Conservation (phyloP, 768 basidiomycete genomes). For the Antrodiella citrinella region DNA sequence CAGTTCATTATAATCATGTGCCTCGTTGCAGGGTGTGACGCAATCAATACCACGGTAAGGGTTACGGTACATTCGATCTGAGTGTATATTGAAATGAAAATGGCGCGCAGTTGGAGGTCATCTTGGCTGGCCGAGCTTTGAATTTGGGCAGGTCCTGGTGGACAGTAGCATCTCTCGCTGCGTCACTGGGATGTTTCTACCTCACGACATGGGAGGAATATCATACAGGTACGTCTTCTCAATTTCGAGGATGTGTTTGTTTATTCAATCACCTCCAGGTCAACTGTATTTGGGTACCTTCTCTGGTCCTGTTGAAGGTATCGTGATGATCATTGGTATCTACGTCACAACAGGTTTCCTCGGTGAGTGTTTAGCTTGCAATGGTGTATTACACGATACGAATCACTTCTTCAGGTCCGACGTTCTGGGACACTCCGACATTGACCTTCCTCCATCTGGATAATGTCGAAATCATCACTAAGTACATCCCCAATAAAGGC, state of each 20-base stretch:
- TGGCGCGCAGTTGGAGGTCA: conserved; percentile 82
- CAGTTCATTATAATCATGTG: background rate
- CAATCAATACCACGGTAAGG: conserved; percentile 84
- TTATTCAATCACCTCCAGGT: conserved; percentile 33
- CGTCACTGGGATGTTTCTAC: conserved; percentile 63
- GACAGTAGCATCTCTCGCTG: conserved; percentile 82
- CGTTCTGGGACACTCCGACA: conserved; percentile 73
- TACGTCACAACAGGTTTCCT: conserved; percentile 73
- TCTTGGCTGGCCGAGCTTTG: conserved; percentile 76
- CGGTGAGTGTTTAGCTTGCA: conserved; percentile 34
- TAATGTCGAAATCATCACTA: conserved; percentile 36
- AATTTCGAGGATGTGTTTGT: background rate
- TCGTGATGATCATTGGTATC: conserved; percentile 73
- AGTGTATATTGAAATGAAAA: no score
- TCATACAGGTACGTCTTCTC: conserved; percentile 56
- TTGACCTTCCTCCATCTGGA: conserved; percentile 52
- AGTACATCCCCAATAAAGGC: conserved; percentile 53
- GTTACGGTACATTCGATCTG: no score
- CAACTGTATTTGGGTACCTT: conserved; percentile 87
- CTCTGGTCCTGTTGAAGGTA: conserved; percentile 95
- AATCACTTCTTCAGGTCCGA: conserved; percentile 41
- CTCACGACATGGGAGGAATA: conserved; percentile 78
- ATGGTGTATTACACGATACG: background rate
- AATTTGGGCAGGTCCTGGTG: conserved; percentile 95
- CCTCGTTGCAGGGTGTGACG: conserved; percentile 63